Percentiles rank a stretch among this genome's conserved stretches.
Conservation (phyloP, 1,284 basidiomycete genomes). For the Ganoderma boninense region DNA sequence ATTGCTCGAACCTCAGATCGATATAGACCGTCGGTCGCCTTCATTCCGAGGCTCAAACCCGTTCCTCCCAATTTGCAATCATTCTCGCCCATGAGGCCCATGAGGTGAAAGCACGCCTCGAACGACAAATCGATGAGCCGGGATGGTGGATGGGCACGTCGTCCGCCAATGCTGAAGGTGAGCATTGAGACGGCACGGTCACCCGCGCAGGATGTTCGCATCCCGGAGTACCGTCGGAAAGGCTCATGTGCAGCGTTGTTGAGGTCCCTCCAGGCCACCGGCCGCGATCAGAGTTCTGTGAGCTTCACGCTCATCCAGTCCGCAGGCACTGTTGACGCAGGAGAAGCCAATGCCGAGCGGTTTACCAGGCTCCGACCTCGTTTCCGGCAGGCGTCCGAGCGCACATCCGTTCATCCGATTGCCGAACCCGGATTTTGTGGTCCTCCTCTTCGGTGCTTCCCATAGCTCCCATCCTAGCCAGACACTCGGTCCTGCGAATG, state of each 20-base stretch:
- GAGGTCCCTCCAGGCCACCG: background rate
- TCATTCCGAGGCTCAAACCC: background rate
- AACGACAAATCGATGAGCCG: constrained; percentile 4
- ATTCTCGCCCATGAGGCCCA: background rate
- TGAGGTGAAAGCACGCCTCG: background rate
- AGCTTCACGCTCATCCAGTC: background rate
- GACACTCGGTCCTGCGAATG: background rate
- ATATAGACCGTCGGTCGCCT: background rate
- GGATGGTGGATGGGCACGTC: background rate
- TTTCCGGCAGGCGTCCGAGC: background rate
- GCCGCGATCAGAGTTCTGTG: background rate
- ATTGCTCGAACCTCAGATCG: constrained; percentile 1
- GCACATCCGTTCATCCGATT: constrained; percentile 1
- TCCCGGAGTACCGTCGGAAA: background rate
- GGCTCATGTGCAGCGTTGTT: background rate
- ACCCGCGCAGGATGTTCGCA: background rate
- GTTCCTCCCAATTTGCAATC: background rate
- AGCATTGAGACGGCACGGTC: background rate
- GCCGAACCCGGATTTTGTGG: background rate
- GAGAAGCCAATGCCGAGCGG: background rate
- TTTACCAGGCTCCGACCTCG: background rate
- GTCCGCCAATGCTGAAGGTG: background rate
- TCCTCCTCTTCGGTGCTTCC: background rate
- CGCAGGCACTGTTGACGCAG: background rate
- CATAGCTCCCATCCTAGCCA: background rate